Evolutionary conservation across 2,329 filamentous ascomycete species (phyloP).

Genomic region (Cercospora sojina): DNA sequence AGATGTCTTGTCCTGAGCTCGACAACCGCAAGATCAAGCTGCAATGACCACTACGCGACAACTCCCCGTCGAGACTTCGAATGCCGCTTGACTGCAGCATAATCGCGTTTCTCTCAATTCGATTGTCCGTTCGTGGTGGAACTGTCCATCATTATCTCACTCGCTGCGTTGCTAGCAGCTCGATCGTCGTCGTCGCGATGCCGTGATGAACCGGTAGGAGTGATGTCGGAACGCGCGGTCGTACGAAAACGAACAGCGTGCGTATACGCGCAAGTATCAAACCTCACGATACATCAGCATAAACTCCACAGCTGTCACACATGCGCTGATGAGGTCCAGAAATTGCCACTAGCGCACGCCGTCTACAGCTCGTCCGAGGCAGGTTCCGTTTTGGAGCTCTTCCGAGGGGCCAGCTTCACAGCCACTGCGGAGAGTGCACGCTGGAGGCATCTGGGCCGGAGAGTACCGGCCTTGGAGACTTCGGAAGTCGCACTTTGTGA

Average conservation of each 20-base stretch:
- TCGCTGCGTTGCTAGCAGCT: neutral
- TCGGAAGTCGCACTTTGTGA: neutral
- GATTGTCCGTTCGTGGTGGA: neutral
- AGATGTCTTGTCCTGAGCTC: no score
- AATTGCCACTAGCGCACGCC: constrained; percentile 1
- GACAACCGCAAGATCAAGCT: neutral
- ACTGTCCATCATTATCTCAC: neutral
- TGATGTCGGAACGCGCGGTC: neutral
- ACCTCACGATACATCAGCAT: neutral
- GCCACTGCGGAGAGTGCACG: neutral
- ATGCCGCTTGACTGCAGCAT: neutral
- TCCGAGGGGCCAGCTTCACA: constrained; percentile 2
- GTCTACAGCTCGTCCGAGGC: neutral
- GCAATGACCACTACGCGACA: neutral
- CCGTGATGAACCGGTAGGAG: neutral
- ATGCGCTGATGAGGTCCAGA: neutral
- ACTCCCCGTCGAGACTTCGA: neutral
- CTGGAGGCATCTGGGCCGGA: constrained; percentile 4
- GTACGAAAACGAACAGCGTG: neutral
- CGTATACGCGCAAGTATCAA: neutral
- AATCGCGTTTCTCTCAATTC: neutral
- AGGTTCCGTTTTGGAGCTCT: neutral
- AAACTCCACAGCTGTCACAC: neutral
- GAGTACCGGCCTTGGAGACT: neutral
- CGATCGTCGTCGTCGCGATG: neutral